Evolutionary conservation across 2,329 filamentous ascomycete genomes (phyloP), one percentile per base, ranked within the genome.

Genomic region (Orbilia javanica): DNA sequence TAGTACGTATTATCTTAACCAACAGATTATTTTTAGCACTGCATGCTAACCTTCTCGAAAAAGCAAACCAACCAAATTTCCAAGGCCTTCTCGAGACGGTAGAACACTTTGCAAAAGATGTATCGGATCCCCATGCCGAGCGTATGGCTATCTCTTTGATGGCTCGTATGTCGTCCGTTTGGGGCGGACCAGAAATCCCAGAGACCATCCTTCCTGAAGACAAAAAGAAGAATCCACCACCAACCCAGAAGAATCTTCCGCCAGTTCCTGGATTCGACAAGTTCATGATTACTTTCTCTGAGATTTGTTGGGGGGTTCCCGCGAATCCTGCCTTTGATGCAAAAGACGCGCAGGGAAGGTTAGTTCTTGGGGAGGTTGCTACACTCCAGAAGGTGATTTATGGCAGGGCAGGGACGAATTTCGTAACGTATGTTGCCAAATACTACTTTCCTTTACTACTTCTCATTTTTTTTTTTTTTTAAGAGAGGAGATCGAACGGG

Each of bases 301-400:
- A 92, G 0, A 88, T 96, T 6, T 94, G 92, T 83, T 99, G 96
- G 96, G 92, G 93, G 46, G 90, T 98, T 5, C 89, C 97, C 39
- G 90, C 89, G 44, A 92, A 94, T 52, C 87, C 91, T 4, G 88
- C 88, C 20, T 97, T 98, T 87, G 92, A 92, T 80, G 90, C 93
- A 0, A 90, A 90, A 79, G 96, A 99, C 83, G 94, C 94, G 0
- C 94, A 97, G 85, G 92, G 92, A 36, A 92, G 92, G 83, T 92
- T 94, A 84, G 92, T 97, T 0, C 88, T 99, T 44, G 90, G 90
- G 69, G 96, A 99, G 85, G 93, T 97, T 79, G 94, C 94, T 1
- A 89, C 88, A 1, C 85, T 99, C 75, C 94, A 99, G 84, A 93
- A 96, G 84, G 91, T 89, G 39, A 96, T 99, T 79, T 95, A 97